A percentile compares a stretch with the other conserved stretches of the same genome.
phyloP scores from a whole-genome alignment of 495 filamentous ascomycete species.

The Podospora australis region DNA sequence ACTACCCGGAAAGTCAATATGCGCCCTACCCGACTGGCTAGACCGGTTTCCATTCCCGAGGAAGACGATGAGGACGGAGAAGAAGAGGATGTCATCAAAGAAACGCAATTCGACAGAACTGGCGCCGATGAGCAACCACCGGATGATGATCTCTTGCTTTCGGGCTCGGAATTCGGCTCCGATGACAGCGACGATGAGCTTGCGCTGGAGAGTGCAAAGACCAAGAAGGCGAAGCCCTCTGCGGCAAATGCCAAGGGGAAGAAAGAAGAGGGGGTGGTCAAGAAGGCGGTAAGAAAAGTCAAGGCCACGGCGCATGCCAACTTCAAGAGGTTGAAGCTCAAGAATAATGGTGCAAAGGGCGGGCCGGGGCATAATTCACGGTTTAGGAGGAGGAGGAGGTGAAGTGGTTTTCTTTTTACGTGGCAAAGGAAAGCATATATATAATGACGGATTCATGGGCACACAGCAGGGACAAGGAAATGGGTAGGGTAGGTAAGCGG shows the following conservation, averaged over 20 bases:
- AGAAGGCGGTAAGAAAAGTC: constrained; percentile 58
- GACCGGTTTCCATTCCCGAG: constrained; percentile 31
- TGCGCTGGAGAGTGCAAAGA: not conserved
- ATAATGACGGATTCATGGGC: too few species aligned
- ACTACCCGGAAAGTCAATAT: constrained; percentile 75
- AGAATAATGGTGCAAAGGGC: constrained; percentile 51
- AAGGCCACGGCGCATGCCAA: constrained; percentile 73
- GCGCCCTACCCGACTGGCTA: constrained; percentile 41
- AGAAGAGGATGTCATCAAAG: constrained; percentile 27
- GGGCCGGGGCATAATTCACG: constrained; percentile 42
- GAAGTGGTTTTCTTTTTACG: not conserved
- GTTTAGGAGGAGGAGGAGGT: constrained; percentile 42
- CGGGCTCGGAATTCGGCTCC: constrained; percentile 20
- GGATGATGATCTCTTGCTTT: not conserved
- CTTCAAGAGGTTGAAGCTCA: constrained; percentile 75
- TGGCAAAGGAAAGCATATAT: too few species aligned
- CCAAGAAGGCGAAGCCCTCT: not conserved
- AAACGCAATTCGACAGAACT: constrained; percentile 38
- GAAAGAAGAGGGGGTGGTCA: constrained; percentile 43
- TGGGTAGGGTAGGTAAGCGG: too few species aligned
- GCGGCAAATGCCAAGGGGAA: constrained; percentile 27
- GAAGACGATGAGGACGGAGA: constrained; percentile 13
- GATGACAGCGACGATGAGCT: constrained; percentile 19
- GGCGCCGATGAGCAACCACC: not conserved
- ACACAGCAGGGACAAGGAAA: too few species aligned